Percentiles rank a stretch among this genome's conserved stretches.
These are phyloP conservation scores for Pelargonium cotyledonis DNA, from an alignment of 441 rosid species.

Conservation along the genomic window DNA sequence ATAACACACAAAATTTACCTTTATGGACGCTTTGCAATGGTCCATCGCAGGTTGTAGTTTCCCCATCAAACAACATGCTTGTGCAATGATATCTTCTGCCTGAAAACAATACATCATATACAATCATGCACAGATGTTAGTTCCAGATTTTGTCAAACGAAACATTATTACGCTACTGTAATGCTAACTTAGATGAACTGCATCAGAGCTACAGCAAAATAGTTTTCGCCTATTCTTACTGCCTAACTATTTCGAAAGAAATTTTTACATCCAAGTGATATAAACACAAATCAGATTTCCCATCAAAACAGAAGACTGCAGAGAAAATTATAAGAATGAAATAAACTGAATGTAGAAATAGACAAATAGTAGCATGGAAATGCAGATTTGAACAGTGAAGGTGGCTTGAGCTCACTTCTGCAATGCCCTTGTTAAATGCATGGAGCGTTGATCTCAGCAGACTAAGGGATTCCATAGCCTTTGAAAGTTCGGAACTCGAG, in stretches of 20 bases:
- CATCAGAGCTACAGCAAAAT: neutral
- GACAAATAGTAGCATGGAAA: neutral
- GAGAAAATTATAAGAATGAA: neutral
- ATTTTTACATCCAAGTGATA: neutral
- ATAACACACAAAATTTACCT: constrained; percentile 33
- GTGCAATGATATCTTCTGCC: constrained; percentile 72
- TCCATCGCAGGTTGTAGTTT: constrained; percentile 47
- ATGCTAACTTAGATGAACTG: neutral
- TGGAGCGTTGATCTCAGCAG: constrained; percentile 54
- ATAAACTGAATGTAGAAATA: neutral
- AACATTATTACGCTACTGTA: constrained; percentile 2
- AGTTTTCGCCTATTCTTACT: too few relatives aligned
- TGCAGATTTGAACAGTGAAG: neutral
- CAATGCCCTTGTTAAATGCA: constrained; percentile 63
- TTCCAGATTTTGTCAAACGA: constrained; percentile 1
- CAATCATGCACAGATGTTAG: neutral
- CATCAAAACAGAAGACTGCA: neutral
- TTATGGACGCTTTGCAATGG: constrained; percentile 63
- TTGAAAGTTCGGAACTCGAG: constrained; percentile 31
- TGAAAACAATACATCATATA: constrained; percentile 22
- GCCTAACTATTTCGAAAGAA: neutral
- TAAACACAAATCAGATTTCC: neutral
- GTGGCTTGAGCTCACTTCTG: constrained; percentile 52
- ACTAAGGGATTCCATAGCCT: constrained; percentile 47
- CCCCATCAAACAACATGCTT: constrained; percentile 53